Conservation (phyloP, 495 filamentous ascomycete genomes). For the Aspergillus avenaceus region DNA sequence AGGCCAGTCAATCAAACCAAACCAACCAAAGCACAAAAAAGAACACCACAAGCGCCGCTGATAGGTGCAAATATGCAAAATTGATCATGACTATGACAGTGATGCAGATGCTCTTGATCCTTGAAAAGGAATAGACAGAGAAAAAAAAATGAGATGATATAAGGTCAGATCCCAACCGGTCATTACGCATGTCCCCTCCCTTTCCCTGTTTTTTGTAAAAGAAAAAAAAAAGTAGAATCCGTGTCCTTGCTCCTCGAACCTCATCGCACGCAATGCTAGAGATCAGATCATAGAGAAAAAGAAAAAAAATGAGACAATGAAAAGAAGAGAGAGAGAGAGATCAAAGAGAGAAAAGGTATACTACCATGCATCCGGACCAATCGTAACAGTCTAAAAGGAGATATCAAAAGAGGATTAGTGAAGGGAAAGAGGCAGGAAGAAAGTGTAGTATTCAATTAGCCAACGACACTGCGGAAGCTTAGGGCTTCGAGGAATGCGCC, state of each 20-base stretch:
- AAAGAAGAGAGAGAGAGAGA: background rate
- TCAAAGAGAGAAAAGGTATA: constrained; percentile 1
- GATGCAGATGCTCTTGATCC: constrained; percentile 10
- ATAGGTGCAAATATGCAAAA: constrained; percentile 21
- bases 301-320: constrained; percentile 4
- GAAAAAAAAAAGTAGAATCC: constrained; percentile 4
- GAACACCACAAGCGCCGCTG: constrained; percentile 23
- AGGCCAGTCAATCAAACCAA: background rate
- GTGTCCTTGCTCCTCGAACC: constrained; percentile 9
- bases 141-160: constrained; percentile 11
- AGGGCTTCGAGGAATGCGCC: constrained; percentile 85
- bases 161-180: constrained; percentile 15
- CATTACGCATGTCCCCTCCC: constrained; percentile 18
- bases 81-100: constrained; percentile 2
- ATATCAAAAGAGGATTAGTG: background rate
- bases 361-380: background rate
- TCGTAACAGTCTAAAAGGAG: background rate
- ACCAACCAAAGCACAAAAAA: constrained; percentile 7
- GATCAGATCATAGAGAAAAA: constrained; percentile 2
- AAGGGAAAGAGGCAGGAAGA: no score
- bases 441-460: no score
- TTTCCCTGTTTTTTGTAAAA: background rate
- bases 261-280: constrained; percentile 9
- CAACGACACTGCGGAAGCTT: constrained; percentile 88
- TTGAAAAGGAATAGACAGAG: constrained; percentile 13